These are phyloP conservation scores for Prunus kanzakura DNA, from an alignment of 306 rosid genomes.

Conservation along the genomic window DNA sequence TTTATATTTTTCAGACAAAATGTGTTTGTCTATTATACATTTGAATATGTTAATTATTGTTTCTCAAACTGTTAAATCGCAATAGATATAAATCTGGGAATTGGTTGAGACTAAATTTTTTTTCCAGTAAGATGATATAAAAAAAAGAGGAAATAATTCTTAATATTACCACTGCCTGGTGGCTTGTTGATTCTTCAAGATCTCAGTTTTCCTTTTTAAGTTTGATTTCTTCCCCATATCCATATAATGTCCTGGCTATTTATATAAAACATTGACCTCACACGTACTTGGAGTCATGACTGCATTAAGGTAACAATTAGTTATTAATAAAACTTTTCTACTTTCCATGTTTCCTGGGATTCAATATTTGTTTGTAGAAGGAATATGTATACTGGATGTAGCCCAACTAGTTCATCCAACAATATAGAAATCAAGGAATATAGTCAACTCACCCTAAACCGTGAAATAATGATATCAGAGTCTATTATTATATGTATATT, in stretches of 20 bases:
- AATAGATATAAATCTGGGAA: background rate
- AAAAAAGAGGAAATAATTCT: background rate
- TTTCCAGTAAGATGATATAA: background rate
- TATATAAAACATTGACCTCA: too few species aligned
- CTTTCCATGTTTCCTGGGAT: background rate
- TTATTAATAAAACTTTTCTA: too few species aligned
- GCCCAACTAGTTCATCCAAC: background rate
- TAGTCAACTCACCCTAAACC: background rate
- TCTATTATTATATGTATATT: background rate
- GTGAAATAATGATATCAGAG: background rate
- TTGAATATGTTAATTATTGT: background rate
- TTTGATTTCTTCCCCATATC: too few species aligned
- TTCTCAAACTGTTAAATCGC: background rate
- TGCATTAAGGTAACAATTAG: too few species aligned
- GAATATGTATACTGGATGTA: background rate
- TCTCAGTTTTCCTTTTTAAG: too few species aligned
- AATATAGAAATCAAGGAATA: background rate
- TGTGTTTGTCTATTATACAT: background rate
- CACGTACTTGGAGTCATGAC: too few species aligned
- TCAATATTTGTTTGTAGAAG: background rate
- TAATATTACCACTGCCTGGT: background rate
- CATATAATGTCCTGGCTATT: too few species aligned
- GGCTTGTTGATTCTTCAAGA: too few species aligned
- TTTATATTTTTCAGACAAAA: background rate
- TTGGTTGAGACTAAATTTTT: background rate